Evolutionary conservation across 768 basidiomycete genomes (phyloP).

Genomic region (Aureoboletus auriporus): DNA sequence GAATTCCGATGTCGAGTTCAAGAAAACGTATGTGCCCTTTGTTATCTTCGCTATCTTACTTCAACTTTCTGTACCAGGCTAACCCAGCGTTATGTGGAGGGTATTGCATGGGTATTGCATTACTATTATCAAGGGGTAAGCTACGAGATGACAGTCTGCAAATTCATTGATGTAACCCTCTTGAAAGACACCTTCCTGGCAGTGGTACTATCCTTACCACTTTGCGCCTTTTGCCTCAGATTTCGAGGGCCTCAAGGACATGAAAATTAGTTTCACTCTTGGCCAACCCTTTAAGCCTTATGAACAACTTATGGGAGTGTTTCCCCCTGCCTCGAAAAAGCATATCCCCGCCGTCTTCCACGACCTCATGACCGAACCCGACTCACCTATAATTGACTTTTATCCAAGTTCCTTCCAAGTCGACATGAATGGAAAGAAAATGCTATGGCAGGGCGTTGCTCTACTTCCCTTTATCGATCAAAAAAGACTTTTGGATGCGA

Average conservation of each 20-base stretch:
- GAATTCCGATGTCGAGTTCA: conserved; percentile 64
- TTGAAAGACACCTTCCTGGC: conserved; percentile 84
- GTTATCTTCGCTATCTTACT: not conserved
- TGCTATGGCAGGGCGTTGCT: conserved; percentile 99
- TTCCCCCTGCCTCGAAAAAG: conserved; percentile 81
- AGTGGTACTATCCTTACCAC: conserved; percentile 99
- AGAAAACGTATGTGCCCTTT: conserved; percentile 55
- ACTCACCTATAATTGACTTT: conserved; percentile 94
- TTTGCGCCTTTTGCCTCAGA: conserved; percentile 98
- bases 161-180: conserved; percentile 17
- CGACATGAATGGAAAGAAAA: conserved; percentile 99
- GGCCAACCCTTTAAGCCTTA: conserved; percentile 94
- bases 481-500: conserved; percentile 76
- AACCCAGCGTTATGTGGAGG: conserved; percentile 85
- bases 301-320: conserved; percentile 97
- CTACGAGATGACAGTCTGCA: conserved; percentile 4
- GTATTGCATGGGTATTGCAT: conserved; percentile 90
- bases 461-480: conserved; percentile 94
- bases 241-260: conserved; percentile 72
- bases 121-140: conserved; percentile 98
- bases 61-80: conserved; percentile 44
- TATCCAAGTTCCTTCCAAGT: conserved; percentile 90
- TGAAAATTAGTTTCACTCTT: conserved; percentile 75
- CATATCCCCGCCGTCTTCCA: conserved; percentile 90
- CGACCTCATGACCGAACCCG: conserved; percentile 76